A percentile compares a stretch with the other conserved stretches of the same genome.
phyloP scores from a whole-genome alignment of 2,329 filamentous ascomycete genomes.

The Chrysosporium queenslandicum region DNA sequence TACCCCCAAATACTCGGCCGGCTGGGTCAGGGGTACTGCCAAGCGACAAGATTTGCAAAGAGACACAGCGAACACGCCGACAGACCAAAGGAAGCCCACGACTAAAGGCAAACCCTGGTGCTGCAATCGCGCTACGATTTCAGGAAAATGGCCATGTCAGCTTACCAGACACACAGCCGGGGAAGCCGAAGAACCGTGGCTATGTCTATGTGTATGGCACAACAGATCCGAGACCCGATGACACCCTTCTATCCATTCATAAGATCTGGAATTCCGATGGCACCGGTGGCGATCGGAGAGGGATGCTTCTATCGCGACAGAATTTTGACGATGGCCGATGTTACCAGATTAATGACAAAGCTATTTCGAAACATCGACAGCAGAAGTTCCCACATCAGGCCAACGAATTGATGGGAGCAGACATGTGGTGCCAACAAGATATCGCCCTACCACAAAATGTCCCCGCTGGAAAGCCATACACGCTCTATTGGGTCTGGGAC shows the following conservation, averaged over 20 bases:
- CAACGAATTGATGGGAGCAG: constrained; percentile 45
- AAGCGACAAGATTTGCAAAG: constrained; percentile 53
- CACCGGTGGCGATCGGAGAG: constrained; percentile 67
- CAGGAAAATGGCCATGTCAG: constrained; percentile 70
- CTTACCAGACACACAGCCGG: constrained; percentile 44
- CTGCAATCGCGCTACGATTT: constrained; percentile 57
- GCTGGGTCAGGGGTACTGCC: constrained; percentile 42
- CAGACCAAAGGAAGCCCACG: constrained; percentile 52
- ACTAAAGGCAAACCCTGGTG: constrained; percentile 51
- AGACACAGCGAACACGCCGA: constrained; percentile 50
- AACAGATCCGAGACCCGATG: constrained; percentile 46
- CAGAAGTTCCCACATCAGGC: constrained; percentile 43
- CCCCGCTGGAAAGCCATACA: constrained; percentile 56
- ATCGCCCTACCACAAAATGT: constrained; percentile 61
- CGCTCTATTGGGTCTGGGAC: constrained; percentile 94
- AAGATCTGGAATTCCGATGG: constrained; percentile 69
- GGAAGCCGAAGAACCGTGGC: constrained; percentile 57
- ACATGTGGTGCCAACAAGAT: constrained; percentile 72
- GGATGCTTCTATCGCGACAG: constrained; percentile 63
- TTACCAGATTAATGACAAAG: constrained; percentile 60
- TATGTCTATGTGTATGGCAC: constrained; percentile 70
- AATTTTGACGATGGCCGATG: constrained; percentile 87
- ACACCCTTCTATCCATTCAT: constrained; percentile 57
- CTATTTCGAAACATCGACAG: constrained; percentile 52
- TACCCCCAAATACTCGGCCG: constrained; percentile 46